These are phyloP conservation scores for Aleurites moluccanus DNA, from an alignment of 441 rosid species.

Conservation along the genomic window DNA sequence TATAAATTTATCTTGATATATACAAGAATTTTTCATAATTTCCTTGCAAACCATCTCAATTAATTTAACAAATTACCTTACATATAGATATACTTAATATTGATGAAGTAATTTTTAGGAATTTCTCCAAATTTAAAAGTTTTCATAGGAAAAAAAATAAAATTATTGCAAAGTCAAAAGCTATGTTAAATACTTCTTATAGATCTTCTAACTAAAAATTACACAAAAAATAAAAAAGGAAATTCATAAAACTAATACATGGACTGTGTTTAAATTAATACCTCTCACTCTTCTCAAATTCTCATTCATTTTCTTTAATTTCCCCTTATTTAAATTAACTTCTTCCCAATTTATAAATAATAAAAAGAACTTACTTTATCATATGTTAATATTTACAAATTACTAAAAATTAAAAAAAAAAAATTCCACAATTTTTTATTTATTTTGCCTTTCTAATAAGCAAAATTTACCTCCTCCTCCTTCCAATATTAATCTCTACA, in stretches of 20 bases:
- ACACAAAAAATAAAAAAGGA: neutral
- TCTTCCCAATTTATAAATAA: constrained; percentile 1
- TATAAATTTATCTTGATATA: too few species aligned
- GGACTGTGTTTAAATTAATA: neutral
- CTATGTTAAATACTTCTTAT: neutral
- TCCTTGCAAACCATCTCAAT: too few species aligned
- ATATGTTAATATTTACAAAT: constrained; percentile 11
- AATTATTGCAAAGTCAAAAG: constrained; percentile 12
- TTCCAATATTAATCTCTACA: constrained; percentile 20
- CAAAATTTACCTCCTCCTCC: constrained; percentile 26
- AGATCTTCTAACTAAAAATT: neutral
- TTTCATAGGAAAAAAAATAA: constrained; percentile 23
- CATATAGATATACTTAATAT: too few species aligned
- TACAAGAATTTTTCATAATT: too few species aligned
- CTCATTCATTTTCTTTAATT: neutral
- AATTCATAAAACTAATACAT: neutral
- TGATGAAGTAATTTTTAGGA: too few species aligned
- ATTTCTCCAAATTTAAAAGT: too few species aligned
- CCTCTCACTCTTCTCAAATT: neutral
- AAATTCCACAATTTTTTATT: neutral
- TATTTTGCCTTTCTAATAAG: neutral
- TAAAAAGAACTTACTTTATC: neutral
- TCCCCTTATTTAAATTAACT: neutral
- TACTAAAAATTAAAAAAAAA: constrained; percentile 1
- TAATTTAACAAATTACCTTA: too few species aligned